Evolutionary conservation across 371 early-diverging fungal species (phyloP), one percentile per base, ranked within the genome.

Genomic region (Circinella umbellata): DNA sequence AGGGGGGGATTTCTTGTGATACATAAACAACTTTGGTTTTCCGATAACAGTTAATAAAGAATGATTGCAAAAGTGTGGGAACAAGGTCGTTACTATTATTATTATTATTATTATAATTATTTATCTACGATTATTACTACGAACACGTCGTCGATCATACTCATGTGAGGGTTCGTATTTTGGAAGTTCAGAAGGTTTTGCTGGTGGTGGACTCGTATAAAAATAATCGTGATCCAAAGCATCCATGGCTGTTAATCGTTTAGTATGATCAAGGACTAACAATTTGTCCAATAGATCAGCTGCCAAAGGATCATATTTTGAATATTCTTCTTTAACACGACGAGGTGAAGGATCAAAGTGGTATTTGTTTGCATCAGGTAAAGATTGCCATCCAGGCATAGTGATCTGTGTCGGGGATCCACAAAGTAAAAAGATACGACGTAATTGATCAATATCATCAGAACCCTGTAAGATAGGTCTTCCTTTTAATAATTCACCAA

Each of bases 371-470:
- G 83, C 88, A 76, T 73, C 90, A 3, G 92, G 92, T 63, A 95
- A 73, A 10, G 81, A 75, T 15, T 83, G 79, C 89, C 88, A 92
- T 38, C 85, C 87, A 10, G 94, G 94, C 92, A 89, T 91, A 18
- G 73, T 82, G 5, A 89, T 81, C 47, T 92, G 81, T 2, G 84
- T 91, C 13, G 97, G 96, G 7, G 93, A 88, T 0, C 96, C 96
- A 70, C 93, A 92, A 7, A 93, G 73, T n/a, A 87, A 76, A 71
- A 93, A 93, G 36, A 98, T 94, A 46, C 82, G 83, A 61, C 92
- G 90, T 34, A 96, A 66, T 73, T 97, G 96, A 69, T 94, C 92
- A 48, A 93, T 69, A 71, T 97, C 97, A 15, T 91, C 80, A 15
- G 69, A 75, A 38, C 97, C 98, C 72, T 86, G 93, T 62, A 98